phyloP scores from a whole-genome alignment of 805 yeast species.

The Wickerhamiella parazyma region DNA sequence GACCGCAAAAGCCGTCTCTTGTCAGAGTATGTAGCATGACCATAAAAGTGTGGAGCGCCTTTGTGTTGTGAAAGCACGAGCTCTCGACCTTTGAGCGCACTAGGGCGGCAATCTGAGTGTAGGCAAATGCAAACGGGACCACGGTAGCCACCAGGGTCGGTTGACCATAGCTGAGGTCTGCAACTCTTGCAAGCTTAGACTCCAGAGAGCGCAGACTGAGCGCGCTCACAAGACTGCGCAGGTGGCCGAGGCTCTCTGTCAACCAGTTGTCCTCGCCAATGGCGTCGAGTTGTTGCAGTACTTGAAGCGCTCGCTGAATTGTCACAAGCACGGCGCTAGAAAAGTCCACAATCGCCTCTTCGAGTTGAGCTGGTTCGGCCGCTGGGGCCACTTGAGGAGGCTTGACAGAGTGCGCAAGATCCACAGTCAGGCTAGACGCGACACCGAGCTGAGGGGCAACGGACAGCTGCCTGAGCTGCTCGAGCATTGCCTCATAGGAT shows the following conservation, averaged over 20 bases:
- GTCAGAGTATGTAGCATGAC: slow-evolving; percentile 47
- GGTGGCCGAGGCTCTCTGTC: slow-evolving; percentile 32
- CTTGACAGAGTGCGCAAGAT: not conserved
- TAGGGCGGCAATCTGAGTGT: slow-evolving; percentile 34
- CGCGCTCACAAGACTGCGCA: slow-evolving; percentile 31
- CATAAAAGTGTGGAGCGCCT: slow-evolving; percentile 48
- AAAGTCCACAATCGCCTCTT: slow-evolving; percentile 36
- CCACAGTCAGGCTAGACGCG: not conserved
- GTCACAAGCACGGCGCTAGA: slow-evolving; percentile 49
- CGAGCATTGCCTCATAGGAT: not conserved
- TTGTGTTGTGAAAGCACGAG: slow-evolving; percentile 42
- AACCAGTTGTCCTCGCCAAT: slow-evolving; percentile 43
- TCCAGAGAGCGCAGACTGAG: slow-evolving; percentile 31
- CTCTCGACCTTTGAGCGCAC: slow-evolving; percentile 34
- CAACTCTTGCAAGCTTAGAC: slow-evolving; percentile 21
- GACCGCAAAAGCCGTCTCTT: slow-evolving; percentile 81
- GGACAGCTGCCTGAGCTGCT: not conserved
- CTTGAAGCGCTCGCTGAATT: slow-evolving; percentile 40
- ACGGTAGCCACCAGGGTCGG: slow-evolving; percentile 31
- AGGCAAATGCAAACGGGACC: slow-evolving; percentile 50
- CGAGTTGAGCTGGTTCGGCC: not conserved
- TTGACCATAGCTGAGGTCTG: not conserved
- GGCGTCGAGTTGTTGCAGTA: not conserved
- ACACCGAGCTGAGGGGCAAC: not conserved
- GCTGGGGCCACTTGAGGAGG: not conserved